Evolutionary conservation across 2,329 filamentous ascomycete genomes (phyloP).

Genomic region (Kalmusia sp.): DNA sequence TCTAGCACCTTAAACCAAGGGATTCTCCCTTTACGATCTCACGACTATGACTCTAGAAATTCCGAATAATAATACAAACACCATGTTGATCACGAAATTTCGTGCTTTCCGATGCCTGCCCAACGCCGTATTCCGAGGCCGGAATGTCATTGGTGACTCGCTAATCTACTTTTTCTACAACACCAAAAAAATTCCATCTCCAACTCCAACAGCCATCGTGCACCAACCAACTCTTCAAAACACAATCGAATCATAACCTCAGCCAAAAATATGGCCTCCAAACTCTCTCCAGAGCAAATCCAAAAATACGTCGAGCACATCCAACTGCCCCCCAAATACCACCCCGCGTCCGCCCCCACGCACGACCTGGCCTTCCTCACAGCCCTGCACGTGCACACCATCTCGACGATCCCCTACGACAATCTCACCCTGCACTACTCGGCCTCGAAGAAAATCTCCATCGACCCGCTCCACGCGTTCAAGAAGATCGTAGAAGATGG

Average conservation of each 20-base stretch:
- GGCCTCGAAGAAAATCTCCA: slow-evolving; percentile 34
- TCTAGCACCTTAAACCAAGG: no score
- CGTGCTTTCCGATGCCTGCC: not conserved
- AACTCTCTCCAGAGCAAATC: slow-evolving; percentile 38
- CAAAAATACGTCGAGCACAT: slow-evolving; percentile 43
- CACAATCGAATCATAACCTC: not conserved
- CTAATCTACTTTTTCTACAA: not conserved
- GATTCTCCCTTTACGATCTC: no score
- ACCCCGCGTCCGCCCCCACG: slow-evolving; percentile 20
- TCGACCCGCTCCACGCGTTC: slow-evolving; percentile 58
- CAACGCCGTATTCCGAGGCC: slow-evolving; percentile 1
- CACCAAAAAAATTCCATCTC: not conserved
- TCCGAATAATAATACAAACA: no score
- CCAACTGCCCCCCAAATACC: slow-evolving; percentile 30
- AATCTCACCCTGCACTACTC: slow-evolving; percentile 63
- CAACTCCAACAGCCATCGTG: not conserved
- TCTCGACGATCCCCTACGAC: slow-evolving; percentile 63
- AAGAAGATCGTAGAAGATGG: slow-evolving; percentile 56
- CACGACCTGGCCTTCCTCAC: slow-evolving; percentile 45
- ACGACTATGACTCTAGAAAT: no score
- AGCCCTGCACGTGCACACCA: slow-evolving; percentile 54
- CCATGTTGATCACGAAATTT: no score
- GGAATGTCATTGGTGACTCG: slow-evolving; percentile 4
- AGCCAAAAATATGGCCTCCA: not conserved
- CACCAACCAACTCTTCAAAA: not conserved